phyloP scores from a whole-genome alignment of 495 filamentous ascomycete genomes.

The Thozetella sp. region DNA sequence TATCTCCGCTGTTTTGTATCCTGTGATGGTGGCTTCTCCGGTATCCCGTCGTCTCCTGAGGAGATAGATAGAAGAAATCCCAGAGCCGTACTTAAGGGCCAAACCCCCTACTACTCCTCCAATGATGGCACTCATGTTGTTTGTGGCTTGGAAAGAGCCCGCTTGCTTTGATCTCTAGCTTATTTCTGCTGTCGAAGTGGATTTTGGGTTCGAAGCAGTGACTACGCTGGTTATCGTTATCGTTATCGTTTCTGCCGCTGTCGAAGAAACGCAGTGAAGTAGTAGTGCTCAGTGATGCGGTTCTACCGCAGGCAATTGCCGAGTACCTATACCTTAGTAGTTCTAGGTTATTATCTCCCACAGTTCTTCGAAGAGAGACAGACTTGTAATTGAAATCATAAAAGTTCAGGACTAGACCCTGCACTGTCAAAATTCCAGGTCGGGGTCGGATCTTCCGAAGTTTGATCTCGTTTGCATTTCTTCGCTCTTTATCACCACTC shows the following conservation, averaged over 20 bases:
- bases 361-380: no score
- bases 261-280: neutral
- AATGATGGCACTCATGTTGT: neutral
- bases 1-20: neutral
- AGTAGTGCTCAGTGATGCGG: neutral
- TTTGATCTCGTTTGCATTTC: no score
- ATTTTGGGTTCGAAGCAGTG: neutral
- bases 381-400: no score
- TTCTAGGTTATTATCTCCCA: no score
- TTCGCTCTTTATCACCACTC: no score
- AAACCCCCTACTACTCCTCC: neutral
- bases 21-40: neutral
- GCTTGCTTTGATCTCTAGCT: neutral
- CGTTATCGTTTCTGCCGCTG: no score
- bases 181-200: neutral
- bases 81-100: neutral
- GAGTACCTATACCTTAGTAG: no score
- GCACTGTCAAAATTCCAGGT: no score
- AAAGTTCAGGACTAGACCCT: no score
- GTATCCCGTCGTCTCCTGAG: neutral
- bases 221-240: neutral
- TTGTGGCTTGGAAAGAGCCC: neutral
- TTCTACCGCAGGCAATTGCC: neutral
- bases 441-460: no score
- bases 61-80: neutral